Conservation (phyloP, 2,329 filamentous ascomycete species). For the Emericellopsis cladophorae region DNA sequence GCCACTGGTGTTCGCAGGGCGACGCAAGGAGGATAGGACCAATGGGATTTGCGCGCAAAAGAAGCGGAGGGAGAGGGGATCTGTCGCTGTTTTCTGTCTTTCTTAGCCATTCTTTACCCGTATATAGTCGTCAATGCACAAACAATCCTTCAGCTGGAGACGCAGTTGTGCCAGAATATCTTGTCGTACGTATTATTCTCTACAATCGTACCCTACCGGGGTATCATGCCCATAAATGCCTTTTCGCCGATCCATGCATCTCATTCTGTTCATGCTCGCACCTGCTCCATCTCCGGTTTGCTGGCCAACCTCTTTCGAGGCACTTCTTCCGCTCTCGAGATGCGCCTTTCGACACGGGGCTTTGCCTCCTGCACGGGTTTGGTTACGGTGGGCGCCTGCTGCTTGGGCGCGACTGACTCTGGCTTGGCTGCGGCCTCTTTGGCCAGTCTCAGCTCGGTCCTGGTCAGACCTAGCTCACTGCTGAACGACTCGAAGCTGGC, state of each 20-base stretch:
- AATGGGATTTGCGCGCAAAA: too few species aligned
- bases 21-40: too few species aligned
- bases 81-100: too few species aligned
- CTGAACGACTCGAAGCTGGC: constrained; percentile 64
- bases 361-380: constrained; percentile 3
- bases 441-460: constrained; percentile 61
- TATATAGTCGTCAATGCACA: too few species aligned
- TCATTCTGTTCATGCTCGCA: constrained; percentile 1
- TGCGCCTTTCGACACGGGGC: background rate
- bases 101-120: too few species aligned
- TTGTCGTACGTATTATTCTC: background rate
- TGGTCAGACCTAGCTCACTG: constrained; percentile 54
- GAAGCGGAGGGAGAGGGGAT: too few species aligned
- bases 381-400: too few species aligned
- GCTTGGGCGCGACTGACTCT: constrained; percentile 6
- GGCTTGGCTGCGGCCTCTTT: constrained; percentile 43
- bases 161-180: background rate
- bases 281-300: constrained; percentile 16
- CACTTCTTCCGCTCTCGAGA: constrained; percentile 1
- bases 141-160: too few species aligned
- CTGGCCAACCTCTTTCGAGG: background rate
- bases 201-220: background rate
- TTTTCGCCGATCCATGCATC: background rate
- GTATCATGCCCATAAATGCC: constrained; percentile 1
- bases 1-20: too few species aligned